A percentile compares a stretch with the other conserved stretches of the same genome.
Evolutionary conservation across 768 basidiomycete species (phyloP).

Genomic region (Tricholoma furcatifolium): DNA sequence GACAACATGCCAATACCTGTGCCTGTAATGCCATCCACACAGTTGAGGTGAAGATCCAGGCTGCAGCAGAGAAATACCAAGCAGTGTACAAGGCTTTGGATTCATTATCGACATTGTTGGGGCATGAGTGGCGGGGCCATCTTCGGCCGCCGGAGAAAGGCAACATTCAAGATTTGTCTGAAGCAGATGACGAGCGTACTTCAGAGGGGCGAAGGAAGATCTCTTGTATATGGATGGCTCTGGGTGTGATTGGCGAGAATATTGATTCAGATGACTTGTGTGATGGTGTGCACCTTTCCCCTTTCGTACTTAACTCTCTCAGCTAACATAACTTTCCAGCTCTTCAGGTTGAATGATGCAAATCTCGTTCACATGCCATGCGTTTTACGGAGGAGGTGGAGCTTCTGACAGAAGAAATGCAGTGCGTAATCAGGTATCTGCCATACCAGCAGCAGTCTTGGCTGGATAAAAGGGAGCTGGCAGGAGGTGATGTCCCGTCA

Average conservation of each 20-base stretch:
- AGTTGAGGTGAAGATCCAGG: neutral
- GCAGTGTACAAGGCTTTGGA: slow-evolving; percentile 3
- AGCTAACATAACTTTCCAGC: slow-evolving; percentile 7
- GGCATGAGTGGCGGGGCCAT: neutral
- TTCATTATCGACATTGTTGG: neutral
- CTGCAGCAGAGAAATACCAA: slow-evolving; percentile 3
- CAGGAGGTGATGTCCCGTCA: no score
- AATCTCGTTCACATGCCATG: neutral
- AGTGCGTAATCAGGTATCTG: neutral
- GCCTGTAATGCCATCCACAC: neutral
- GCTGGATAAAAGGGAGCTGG: neutral
- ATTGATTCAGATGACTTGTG: neutral
- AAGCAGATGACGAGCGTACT: neutral
- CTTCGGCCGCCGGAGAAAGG: neutral
- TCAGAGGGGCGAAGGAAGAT: slow-evolving; percentile 7
- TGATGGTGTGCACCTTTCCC: neutral
- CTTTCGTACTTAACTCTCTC: neutral
- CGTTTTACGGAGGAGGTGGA: slow-evolving; percentile 8
- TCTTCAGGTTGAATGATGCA: no score
- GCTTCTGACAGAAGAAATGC: slow-evolving; percentile 14
- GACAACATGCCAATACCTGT: slow-evolving; percentile 10
- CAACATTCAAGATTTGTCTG: slow-evolving; percentile 14
- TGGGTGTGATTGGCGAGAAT: neutral
- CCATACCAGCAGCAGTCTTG: neutral
- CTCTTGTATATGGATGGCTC: slow-evolving; percentile 15